Evolutionary conservation across 768 basidiomycete genomes (phyloP).

Genomic region (Tricholoma furcatifolium): DNA sequence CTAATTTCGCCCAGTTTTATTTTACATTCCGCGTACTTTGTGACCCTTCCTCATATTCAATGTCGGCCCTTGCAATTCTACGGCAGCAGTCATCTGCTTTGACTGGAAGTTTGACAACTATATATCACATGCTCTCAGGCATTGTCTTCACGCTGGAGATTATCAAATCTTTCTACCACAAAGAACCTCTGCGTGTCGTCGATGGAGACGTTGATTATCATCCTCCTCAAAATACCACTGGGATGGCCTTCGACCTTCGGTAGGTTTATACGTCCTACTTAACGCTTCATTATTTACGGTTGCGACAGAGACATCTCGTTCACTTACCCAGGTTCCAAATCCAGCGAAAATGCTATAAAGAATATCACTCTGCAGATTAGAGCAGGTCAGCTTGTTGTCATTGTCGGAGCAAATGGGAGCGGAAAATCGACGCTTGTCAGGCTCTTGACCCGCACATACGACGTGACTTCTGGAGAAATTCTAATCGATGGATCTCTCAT

Average conservation of each 20-base stretch:
- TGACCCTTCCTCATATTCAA: slow-evolving; percentile 30
- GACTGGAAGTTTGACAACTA: slow-evolving; percentile 18
- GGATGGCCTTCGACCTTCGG: slow-evolving; percentile 28
- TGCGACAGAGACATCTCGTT: slow-evolving; percentile 48
- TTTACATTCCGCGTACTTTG: slow-evolving; percentile 31
- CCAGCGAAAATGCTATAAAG: slow-evolving; percentile 32
- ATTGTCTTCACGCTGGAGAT: slow-evolving; percentile 22
- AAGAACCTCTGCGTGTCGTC: slow-evolving; percentile 19
- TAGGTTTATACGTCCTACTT: slow-evolving; percentile 6
- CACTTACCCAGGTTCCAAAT: slow-evolving; percentile 41
- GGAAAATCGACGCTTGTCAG: no score
- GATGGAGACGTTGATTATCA: slow-evolving; percentile 27
- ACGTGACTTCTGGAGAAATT: slow-evolving; percentile 41
- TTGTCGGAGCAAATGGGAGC: slow-evolving; percentile 56
- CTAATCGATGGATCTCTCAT: slow-evolving; percentile 42
- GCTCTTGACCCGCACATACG: no score
- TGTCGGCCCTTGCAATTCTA: slow-evolving; percentile 39
- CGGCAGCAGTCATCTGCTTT: slow-evolving; percentile 33
- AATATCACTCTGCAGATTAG: slow-evolving; percentile 42
- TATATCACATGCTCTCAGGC: slow-evolving; percentile 16
- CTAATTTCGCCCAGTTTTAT: slow-evolving; percentile 26
- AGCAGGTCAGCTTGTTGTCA: slow-evolving; percentile 46
- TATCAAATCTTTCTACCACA: slow-evolving; percentile 30
- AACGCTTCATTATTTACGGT: neutral
- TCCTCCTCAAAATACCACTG: slow-evolving; percentile 15